Conservation (phyloP, 768 basidiomycete genomes). For the Kondoa subrosea region DNA sequence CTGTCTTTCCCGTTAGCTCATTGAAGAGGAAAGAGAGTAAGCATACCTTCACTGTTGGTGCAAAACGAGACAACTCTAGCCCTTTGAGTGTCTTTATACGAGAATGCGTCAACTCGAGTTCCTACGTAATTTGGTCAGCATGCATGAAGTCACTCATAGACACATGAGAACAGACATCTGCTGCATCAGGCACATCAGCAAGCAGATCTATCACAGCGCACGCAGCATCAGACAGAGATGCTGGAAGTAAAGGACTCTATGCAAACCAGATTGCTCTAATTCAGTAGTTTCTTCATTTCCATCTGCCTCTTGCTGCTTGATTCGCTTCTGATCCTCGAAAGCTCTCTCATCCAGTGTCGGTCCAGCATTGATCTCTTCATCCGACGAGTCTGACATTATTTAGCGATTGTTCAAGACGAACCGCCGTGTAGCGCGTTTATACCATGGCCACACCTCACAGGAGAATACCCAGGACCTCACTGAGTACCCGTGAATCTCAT, state of each 20-base stretch:
- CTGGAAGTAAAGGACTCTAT: neutral
- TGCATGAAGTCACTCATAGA: neutral
- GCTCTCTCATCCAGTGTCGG: constrained; percentile 8
- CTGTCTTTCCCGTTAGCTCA: constrained; percentile 12
- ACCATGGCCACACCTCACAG: neutral
- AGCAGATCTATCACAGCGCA: constrained; percentile 11
- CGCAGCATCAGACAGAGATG: neutral
- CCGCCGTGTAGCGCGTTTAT: neutral
- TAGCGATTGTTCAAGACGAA: too few relatives aligned
- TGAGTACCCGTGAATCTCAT: neutral
- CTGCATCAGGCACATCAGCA: constrained; percentile 14
- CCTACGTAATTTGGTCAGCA: constrained; percentile 15
- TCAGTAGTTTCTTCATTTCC: neutral
- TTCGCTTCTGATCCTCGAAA: constrained; percentile 10
- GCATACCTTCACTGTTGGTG: constrained; percentile 16
- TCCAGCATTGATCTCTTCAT: constrained; percentile 1
- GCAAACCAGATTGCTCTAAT: neutral
- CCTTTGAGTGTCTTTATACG: constrained; percentile 23
- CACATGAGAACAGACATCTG: constrained; percentile 5
- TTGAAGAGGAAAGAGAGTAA: neutral
- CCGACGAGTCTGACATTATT: neutral
- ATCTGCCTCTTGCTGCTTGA: neutral
- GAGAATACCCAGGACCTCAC: neutral
- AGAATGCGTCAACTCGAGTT: constrained; percentile 27
- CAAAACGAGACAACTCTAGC: constrained; percentile 23